phyloP scores from a whole-genome alignment of 176 grass and related monocot genomes.

The Rhynchospora breviuscula region DNA sequence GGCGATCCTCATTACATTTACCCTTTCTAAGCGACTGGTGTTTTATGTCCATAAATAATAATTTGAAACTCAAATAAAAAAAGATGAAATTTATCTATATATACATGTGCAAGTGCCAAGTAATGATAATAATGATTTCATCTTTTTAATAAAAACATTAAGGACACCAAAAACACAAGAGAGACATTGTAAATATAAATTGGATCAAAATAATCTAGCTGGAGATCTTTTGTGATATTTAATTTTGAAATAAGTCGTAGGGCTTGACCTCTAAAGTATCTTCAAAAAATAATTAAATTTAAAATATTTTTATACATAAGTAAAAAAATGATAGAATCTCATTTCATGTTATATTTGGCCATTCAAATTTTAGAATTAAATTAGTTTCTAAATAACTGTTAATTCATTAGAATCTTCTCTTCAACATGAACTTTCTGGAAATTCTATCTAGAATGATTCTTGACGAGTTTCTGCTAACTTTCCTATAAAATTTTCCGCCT shows the following conservation, averaged over 20 bases:
- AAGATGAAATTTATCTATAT: not conserved
- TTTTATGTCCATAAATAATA: not conserved
- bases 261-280: too few species aligned
- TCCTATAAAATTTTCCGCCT: constrained; percentile 19
- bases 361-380: not conserved
- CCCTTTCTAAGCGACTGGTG: too few species aligned
- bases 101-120: not conserved
- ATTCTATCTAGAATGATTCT: constrained; percentile 1
- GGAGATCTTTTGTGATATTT: too few species aligned
- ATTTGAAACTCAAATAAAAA: not conserved
- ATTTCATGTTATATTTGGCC: not conserved
- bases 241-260: too few species aligned
- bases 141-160: not conserved
- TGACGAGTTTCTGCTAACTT: not conserved
- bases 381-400: not conserved
- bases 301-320: too few species aligned
- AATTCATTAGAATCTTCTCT: not conserved
- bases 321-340: too few species aligned
- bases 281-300: too few species aligned
- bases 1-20: too few species aligned
- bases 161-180: not conserved
- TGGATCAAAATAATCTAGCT: too few species aligned
- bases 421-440: not conserved
- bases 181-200: too few species aligned
- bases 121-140: not conserved